Evolutionary conservation across 2,329 filamentous ascomycete species (phyloP).

Genomic region (Bretziella fagacearum): DNA sequence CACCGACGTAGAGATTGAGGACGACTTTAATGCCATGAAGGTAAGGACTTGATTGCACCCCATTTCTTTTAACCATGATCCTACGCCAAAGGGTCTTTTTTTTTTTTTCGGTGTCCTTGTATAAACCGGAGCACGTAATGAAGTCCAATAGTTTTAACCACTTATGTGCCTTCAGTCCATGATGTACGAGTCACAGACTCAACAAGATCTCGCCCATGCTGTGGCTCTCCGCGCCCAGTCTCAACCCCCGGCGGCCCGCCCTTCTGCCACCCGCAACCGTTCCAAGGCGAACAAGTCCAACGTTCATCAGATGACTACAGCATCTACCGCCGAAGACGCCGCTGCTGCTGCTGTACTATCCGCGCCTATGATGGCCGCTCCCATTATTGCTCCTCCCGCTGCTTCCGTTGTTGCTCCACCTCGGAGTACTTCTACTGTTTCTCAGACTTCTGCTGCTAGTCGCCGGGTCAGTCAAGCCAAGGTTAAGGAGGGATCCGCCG

Average conservation of each 20-base stretch:
- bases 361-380: neutral
- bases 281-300: neutral
- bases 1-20: constrained; percentile 56
- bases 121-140: too few species aligned
- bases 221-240: neutral
- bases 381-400: neutral
- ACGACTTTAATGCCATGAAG: constrained; percentile 77
- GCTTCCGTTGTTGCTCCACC: neutral
- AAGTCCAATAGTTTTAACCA: constrained; percentile 6
- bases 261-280: neutral
- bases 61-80: neutral
- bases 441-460: constrained; percentile 1
- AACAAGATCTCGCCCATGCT: constrained; percentile 1
- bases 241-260: neutral
- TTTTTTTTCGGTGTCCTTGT: neutral
- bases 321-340: neutral
- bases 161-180: constrained; percentile 8
- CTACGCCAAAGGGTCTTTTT: neutral
- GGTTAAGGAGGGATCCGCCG: constrained; percentile 2
- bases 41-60: constrained; percentile 28
- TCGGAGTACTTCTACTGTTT: neutral
- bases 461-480: constrained; percentile 10
- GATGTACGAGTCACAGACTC: constrained; percentile 9
- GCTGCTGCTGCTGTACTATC: neutral
- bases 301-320: constrained; percentile 1